Percentiles rank a stretch among this genome's conserved stretches.
phyloP scores from a whole-genome alignment of 2,329 filamentous ascomycete genomes.

The Cytospora mali region DNA sequence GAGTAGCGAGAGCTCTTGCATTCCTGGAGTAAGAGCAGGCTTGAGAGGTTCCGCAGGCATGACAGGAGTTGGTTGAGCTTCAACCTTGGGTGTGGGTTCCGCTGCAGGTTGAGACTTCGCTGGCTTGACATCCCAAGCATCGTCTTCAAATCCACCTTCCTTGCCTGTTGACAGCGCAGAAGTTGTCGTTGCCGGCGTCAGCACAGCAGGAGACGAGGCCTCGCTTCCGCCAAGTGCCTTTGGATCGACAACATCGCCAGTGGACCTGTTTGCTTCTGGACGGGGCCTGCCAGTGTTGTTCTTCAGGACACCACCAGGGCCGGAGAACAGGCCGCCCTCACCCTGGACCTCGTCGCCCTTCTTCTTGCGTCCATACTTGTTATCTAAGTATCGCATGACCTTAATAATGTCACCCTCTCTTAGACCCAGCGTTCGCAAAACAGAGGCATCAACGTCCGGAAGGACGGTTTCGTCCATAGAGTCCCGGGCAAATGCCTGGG shows the following conservation, averaged over 20 bases:
- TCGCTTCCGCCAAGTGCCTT: slow-evolving; percentile 71
- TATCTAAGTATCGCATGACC: slow-evolving; percentile 86
- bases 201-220: slow-evolving; percentile 39
- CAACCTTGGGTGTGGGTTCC: slow-evolving; percentile 38
- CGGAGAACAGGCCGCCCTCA: slow-evolving; percentile 77
- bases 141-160: slow-evolving; percentile 79
- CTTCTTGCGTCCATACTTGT: slow-evolving; percentile 71
- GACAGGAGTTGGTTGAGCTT: slow-evolving; percentile 39
- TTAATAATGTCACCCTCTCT: slow-evolving; percentile 97
- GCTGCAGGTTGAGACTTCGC: slow-evolving; percentile 55
- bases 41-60: slow-evolving; percentile 42
- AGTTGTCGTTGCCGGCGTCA: slow-evolving; percentile 30
- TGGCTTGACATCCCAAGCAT: slow-evolving; percentile 96
- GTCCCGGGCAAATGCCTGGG: slow-evolving; percentile 84
- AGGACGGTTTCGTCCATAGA: slow-evolving; percentile 95
- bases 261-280: slow-evolving; percentile 82
- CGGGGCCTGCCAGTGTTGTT: slow-evolving; percentile 95
- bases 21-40: slow-evolving; percentile 66
- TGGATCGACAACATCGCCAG: slow-evolving; percentile 84
- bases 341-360: slow-evolving; percentile 55
- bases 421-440: slow-evolving; percentile 85
- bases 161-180: slow-evolving; percentile 30
- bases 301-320: slow-evolving; percentile 83
- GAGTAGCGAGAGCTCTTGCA: slow-evolving; percentile 60
- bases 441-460: slow-evolving; percentile 81